Evolutionary conservation across 2,329 filamentous ascomycete species (phyloP), one percentile per base, ranked within the genome.

Genomic region (Phaeosphaeria sp.): DNA sequence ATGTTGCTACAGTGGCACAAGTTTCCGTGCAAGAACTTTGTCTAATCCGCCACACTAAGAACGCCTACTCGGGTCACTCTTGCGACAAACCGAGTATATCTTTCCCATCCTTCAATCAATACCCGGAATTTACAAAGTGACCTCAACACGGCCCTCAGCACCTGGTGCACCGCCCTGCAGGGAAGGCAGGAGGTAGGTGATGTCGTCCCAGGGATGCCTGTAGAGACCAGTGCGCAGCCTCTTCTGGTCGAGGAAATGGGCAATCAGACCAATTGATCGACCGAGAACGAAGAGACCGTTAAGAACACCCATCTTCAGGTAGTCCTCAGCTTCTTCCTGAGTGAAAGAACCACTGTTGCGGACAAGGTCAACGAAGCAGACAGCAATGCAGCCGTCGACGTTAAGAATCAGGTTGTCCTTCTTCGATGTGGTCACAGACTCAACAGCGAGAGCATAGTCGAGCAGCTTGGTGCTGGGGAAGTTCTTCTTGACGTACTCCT

Each of bases 381-480:
- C 95, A 68, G 95, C 95, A 76, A 99, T 91, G 80, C 92, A 97
- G 74, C 95, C 95, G 78, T 98, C 95, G 59, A 99, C 95, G 86
- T 99, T 99, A 75, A 99, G 89, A 74, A 99, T 99, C 71, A 99
- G 88, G 87, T 98, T 99, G 84, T 99, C 95, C 88, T 99, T 99
- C 91, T 99, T 99, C 67, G 93, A 97, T 50, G 95, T 99, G 55
- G 95, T 99, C 66, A 99, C 95, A 11, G 91, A 91, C 88, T 99
- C 95, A 69, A 99, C 95, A 47, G 95, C 95, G 76, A 99, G 88
- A 68, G 95, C 95, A 80, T 97, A 99, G 84, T 99, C 95, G 78
- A 99, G 92, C 78, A 98, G 89, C 88, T 98, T 98, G 87, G 91
- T 92, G 84, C 84, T 93, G 72, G 95, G 93, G 90, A 99, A 99